A percentile compares a stretch with the other conserved stretches of the same genome.
Evolutionary conservation across 306 rosid species (phyloP).

Genomic region (Cicer pinnatifidum): DNA sequence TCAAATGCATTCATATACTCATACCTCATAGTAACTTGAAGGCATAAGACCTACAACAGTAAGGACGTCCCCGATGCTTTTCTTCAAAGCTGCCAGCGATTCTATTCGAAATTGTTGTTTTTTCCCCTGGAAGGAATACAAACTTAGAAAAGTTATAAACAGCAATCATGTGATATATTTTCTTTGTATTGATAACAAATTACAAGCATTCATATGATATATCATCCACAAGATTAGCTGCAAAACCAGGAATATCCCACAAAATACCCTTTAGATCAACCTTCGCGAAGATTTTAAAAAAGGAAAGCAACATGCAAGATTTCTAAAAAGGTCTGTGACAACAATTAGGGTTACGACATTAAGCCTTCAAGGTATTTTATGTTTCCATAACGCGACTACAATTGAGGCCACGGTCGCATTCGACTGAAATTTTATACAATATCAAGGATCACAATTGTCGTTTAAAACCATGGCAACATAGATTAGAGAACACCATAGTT

Average conservation of each 20-base stretch:
- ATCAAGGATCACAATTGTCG: background rate
- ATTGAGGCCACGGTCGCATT: background rate
- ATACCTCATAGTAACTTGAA: constrained; percentile 72
- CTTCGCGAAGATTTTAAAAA: background rate
- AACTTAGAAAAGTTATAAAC: constrained; percentile 33
- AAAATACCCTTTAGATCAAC: background rate
- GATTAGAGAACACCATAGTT: background rate
- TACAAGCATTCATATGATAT: constrained; percentile 1
- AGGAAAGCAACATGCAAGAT: background rate
- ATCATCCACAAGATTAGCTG: constrained; percentile 29
- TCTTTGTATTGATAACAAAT: constrained; percentile 4
- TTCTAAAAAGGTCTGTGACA: background rate
- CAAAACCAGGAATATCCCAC: constrained; percentile 2
- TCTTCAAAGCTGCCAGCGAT: constrained; percentile 77
- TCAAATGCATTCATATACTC: constrained; percentile 43
- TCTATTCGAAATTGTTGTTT: constrained; percentile 72
- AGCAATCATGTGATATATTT: constrained; percentile 5
- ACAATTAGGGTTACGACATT: background rate
- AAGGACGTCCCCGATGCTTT: constrained; percentile 63
- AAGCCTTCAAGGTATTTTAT: background rate
- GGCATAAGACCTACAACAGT: constrained; percentile 78
- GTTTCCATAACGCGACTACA: background rate
- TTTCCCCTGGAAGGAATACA: constrained; percentile 66
- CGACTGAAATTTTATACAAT: background rate
- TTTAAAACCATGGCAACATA: background rate